Base-by-base conservation (phyloP, 2,329 filamentous ascomycete genomes). In the Diplodia scrobiculata region DNA sequence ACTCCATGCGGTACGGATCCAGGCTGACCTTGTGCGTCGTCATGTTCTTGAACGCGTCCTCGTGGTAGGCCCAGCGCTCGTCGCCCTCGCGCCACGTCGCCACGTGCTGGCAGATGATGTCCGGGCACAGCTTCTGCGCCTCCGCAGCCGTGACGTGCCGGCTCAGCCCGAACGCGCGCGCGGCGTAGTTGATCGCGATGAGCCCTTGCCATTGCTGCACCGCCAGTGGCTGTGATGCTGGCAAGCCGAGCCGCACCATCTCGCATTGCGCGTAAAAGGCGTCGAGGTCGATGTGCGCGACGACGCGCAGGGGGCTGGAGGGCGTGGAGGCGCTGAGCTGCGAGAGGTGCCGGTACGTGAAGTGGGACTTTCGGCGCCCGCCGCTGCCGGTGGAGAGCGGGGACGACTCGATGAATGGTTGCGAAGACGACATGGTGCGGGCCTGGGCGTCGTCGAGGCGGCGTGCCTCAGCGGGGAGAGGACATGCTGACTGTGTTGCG, bases 201-300 rank as follows among this genome's bases (percentile, higher is more conserved):
- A 99, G 83, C 9, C 91, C 92, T 77, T 96, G 91, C 90, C 90
- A 98, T 82, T 98, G 94, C 75, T 96, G 93, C 21, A 99, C 95
- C 0, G 92, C 95, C 27, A 99, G 84, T 10, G 95, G 95, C 70
- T 88, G 85, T 66, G 92, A 86, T 68, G 91, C 88, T 14, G 89
- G 81, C 11, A 91, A 81, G 13, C 88, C 88, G 52, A 98, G 83
- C 7, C 95, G 87, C 10, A 97, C 88, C 85, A 93, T 96, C 79
- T 99, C 95, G 75, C 92, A 97, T 81, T 99, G 95, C 3, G 81
- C 82, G 77, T 99, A 99, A 79, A 99, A 99, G 47, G 94, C 94
- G 84, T 99, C 95, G 67, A 99, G 87, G 73, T 99, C 95, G 69
- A 98, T 87, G 76, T 97, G 93, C 6, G 92, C 91, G 71, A 97